phyloP scores from a whole-genome alignment of 2,329 filamentous ascomycete genomes.

The Phialophora expanda region DNA sequence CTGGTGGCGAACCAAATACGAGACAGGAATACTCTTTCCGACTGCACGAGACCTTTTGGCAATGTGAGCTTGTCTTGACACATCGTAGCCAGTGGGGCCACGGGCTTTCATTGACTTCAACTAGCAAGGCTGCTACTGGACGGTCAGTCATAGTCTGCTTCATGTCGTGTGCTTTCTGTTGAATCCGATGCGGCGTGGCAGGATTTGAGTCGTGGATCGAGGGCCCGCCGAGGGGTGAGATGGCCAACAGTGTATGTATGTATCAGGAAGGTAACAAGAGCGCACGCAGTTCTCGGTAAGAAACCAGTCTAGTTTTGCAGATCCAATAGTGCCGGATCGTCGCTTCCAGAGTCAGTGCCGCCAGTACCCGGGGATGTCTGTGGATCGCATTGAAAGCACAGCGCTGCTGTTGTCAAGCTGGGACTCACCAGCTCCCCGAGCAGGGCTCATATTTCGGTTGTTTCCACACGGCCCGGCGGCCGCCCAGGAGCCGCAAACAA shows the following conservation, averaged over 20 bases:
- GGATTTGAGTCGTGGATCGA: constrained; percentile 24
- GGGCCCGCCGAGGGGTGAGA: constrained; percentile 21
- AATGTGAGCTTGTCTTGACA: constrained; percentile 16
- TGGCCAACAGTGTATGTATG: constrained; percentile 10
- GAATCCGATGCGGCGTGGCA: constrained; percentile 23
- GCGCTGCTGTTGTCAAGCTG: not conserved
- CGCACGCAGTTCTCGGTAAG: constrained; percentile 15
- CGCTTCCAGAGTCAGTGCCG: constrained; percentile 12
- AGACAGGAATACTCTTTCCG: constrained; percentile 9
- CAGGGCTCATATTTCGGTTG: constrained; percentile 8
- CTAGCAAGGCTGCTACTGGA: constrained; percentile 10
- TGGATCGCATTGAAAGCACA: not conserved
- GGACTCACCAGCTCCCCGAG: not conserved
- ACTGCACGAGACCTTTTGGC: constrained; percentile 23
- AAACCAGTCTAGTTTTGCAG: constrained; percentile 19
- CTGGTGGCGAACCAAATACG: constrained; percentile 21
- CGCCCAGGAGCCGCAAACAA: constrained; percentile 7
- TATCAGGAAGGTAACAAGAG: constrained; percentile 14
- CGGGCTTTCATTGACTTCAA: constrained; percentile 6
- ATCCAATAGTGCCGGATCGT: constrained; percentile 15
- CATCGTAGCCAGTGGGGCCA: constrained; percentile 14
- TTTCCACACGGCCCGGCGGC: constrained; percentile 10
- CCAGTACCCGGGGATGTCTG: constrained; percentile 10
- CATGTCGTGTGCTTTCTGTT: constrained; percentile 8
- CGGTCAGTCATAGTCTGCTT: constrained; percentile 12